These are phyloP conservation scores for Nitzschia sp. DNA, from an alignment of 108 stramenopile species.

Conservation along the genomic window DNA sequence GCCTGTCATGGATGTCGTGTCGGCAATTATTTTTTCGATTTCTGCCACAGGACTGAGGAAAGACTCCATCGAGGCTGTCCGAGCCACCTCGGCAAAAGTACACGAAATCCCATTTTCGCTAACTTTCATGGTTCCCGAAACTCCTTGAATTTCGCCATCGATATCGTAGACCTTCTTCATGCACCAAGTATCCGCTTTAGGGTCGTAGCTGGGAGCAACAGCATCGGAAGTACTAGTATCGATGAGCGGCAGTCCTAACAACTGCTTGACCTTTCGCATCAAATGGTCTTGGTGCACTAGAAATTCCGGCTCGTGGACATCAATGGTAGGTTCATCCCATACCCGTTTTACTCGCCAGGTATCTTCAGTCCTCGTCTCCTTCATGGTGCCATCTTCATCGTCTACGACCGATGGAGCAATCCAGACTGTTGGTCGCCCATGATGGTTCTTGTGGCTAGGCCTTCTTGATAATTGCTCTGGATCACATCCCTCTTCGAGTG, in stretches of 20 bases:
- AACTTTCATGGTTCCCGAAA: background rate
- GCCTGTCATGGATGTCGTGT: too few relatives aligned
- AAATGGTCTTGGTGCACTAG: background rate
- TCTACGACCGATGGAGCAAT: background rate
- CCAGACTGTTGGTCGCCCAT: background rate
- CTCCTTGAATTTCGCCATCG: conserved; percentile 4
- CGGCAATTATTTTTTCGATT: too few relatives aligned
- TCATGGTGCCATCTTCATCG: background rate
- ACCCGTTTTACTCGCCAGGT: conserved; percentile 10
- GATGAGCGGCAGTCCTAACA: background rate
- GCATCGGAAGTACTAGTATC: background rate
- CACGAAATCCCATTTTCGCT: background rate
- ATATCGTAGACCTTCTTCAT: conserved; percentile 14
- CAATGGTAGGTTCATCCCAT: background rate
- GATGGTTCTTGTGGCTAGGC: background rate
- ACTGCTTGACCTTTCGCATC: background rate
- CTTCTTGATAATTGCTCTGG: background rate
- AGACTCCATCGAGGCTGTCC: too few relatives aligned
- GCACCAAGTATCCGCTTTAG: background rate
- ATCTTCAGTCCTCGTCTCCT: too few relatives aligned
- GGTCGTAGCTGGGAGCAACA: background rate
- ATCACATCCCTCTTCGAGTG: background rate
- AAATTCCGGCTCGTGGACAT: background rate
- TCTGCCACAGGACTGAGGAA: too few relatives aligned
- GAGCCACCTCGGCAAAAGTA: background rate